Conservation (phyloP, 371 early-diverging fungal genomes). For the Lichtheimia corymbifera region DNA sequence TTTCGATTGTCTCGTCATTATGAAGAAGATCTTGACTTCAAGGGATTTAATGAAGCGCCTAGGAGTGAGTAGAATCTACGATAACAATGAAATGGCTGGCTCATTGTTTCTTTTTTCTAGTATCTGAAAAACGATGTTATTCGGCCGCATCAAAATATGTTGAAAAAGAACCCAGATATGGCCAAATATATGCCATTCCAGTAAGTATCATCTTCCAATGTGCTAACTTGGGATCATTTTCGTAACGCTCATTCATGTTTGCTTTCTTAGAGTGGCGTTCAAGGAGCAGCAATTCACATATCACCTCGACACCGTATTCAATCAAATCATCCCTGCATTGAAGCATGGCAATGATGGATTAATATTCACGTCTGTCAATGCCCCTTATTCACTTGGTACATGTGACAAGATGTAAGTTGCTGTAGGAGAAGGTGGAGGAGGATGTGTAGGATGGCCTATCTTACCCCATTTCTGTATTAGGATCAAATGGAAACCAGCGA, state of each 20-base stretch:
- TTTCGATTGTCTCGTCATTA: slow-evolving; percentile 78
- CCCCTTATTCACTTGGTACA: slow-evolving; percentile 86
- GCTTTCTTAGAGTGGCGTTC: slow-evolving; percentile 52
- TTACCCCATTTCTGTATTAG: slow-evolving; percentile 30
- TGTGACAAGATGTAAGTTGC: slow-evolving; percentile 77
- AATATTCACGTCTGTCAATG: slow-evolving; percentile 92
- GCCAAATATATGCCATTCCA: slow-evolving; percentile 58
- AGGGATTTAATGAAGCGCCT: slow-evolving; percentile 68
- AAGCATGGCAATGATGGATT: slow-evolving; percentile 96
- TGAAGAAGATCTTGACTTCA: slow-evolving; percentile 50
- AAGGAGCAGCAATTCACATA: slow-evolving; percentile 78
- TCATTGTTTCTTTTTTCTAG: slow-evolving; percentile 33
- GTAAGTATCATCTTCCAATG: slow-evolving; percentile 54
- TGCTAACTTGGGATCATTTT: too few species aligned
- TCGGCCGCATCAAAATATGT: slow-evolving; percentile 63
- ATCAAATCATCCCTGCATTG: slow-evolving; percentile 73
- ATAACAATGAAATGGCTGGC: background rate
- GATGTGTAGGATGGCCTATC: background rate
- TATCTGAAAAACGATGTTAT: slow-evolving; percentile 67
- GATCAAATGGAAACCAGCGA: slow-evolving; percentile 99
- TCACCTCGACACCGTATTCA: slow-evolving; percentile 61
- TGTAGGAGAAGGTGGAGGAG: too few species aligned
- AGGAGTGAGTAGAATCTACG: slow-evolving; percentile 56
- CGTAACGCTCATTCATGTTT: background rate
- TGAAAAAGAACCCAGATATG: slow-evolving; percentile 45